Base-by-base conservation (phyloP, 2,329 filamentous ascomycete species). In the Tolypocladium pustulatum region DNA sequence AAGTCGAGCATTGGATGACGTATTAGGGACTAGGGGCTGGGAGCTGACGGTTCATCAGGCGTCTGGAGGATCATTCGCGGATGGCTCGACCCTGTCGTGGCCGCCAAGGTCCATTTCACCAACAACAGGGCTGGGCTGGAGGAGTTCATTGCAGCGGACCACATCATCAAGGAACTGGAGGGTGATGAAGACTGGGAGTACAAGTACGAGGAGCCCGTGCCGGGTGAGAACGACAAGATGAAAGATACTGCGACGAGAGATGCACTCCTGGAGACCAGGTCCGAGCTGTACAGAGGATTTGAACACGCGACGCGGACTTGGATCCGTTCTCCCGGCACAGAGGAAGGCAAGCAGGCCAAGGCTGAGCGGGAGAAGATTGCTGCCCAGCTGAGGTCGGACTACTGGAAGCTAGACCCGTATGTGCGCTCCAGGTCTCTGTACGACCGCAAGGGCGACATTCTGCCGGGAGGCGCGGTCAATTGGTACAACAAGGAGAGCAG, bases 41-140 rank as follows among this genome's bases (percentile, higher is more conserved):
- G 15, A 17, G n/a, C 37, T 53, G 6, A 56, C 3, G 15, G 22
- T 15, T 2, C 13, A 7, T 6, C 60, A 89, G 89, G 90, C n/a
- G 90, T 97, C 63, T 97, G 93, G 94, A 91, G 85, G 71, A 90
- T 99, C 63, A 96, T 99, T 70, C 87, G 85, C 63, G 91, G 92
- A 65, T 99, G 94, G 94, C 83, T 99, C 41, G 94, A 99, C 71
- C 94, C 94, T 2, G 93, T 99, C 4, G 93, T 99, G 34, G 94
- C 94, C 30, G 81, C 84, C 69, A 99, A 99, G 74, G 88, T 99
- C 25, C 86, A 97, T 71, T 97, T 97, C 72, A 94, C 90, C 59
- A 94, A 91, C 68, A 90, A 85, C 64, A 77, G 85, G 58, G 81
- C 88, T 58, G 93, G 97, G 57, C 78, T 99, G 57, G 83, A 89